These are phyloP conservation scores for Tuber calosporum DNA, from an alignment of 495 filamentous ascomycete species.

Conservation along the genomic window DNA sequence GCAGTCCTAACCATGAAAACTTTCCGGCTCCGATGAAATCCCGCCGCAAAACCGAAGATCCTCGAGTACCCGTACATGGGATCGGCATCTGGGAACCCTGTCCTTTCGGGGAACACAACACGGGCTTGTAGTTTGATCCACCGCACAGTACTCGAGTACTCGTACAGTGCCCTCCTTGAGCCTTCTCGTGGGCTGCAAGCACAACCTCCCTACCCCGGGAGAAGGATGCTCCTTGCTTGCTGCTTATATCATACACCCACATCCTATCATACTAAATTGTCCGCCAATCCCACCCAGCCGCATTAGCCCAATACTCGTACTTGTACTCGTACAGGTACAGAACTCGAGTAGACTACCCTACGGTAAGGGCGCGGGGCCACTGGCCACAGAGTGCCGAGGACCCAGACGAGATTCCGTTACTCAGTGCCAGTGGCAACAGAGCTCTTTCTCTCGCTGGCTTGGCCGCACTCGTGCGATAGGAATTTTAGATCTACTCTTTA, in stretches of 20 bases:
- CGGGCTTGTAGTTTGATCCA: not conserved
- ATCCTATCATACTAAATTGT: not conserved
- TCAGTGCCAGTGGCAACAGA: not conserved
- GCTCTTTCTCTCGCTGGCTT: not conserved
- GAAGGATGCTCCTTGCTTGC: not conserved
- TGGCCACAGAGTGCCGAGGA: not conserved
- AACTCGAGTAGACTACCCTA: too few species aligned
- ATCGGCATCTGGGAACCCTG: not conserved
- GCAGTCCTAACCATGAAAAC: not conserved
- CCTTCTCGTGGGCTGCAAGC: not conserved
- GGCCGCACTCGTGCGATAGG: not conserved
- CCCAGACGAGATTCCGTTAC: not conserved
- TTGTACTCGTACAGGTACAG: too few species aligned
- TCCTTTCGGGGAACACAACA: not conserved
- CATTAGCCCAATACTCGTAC: too few species aligned
- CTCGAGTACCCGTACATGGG: not conserved
- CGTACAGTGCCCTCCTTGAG: not conserved
- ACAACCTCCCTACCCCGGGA: not conserved
- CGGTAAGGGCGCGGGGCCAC: not conserved
- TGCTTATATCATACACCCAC: not conserved
- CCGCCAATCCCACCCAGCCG: not conserved
- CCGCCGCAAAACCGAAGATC: not conserved
- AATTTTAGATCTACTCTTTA: not conserved
- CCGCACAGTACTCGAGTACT: too few species aligned
- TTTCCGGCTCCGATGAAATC: not conserved